Conservation (phyloP, 2,329 filamentous ascomycete genomes). For the Pseudogymnoascus sp. region DNA sequence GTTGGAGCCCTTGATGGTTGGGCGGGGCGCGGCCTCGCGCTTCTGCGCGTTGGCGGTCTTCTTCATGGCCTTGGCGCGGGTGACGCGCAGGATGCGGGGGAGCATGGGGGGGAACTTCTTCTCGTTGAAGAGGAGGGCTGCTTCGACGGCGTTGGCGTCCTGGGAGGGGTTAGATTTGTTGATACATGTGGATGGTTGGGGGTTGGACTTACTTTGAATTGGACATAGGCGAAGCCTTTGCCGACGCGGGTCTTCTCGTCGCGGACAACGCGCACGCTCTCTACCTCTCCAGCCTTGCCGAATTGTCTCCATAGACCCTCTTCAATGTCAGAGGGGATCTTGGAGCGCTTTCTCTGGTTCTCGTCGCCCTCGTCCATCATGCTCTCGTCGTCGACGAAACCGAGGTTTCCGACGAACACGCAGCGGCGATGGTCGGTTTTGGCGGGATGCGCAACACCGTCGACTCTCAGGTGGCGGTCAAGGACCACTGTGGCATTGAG, state of each 20-base stretch:
- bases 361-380: constrained; percentile 57
- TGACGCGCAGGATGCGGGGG: constrained; percentile 79
- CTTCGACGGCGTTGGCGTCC: constrained; percentile 80
- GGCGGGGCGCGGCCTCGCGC: constrained; percentile 7
- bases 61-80: constrained; percentile 51
- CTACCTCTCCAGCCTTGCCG: constrained; percentile 67
- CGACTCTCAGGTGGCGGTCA: constrained; percentile 80
- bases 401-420: constrained; percentile 92
- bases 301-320: constrained; percentile 88
- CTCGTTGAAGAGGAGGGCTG: constrained; percentile 77
- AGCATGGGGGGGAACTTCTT: constrained; percentile 93
- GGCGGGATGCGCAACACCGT: constrained; percentile 81
- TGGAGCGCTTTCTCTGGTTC: constrained; percentile 63
- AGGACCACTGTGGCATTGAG: constrained; percentile 82
- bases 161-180: constrained; percentile 27
- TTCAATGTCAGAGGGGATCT: constrained; percentile 74
- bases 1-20: not conserved
- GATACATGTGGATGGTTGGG: not conserved
- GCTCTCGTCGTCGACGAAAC: constrained; percentile 89
- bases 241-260: constrained; percentile 86
- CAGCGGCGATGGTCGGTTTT: constrained; percentile 79
- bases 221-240: constrained; percentile 96
- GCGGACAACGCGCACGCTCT: constrained; percentile 86
- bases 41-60: constrained; percentile 27
- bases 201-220: constrained; percentile 59